Evolutionary conservation across 2,329 filamentous ascomycete species (phyloP).

Genomic region (Scytalidium sp.): DNA sequence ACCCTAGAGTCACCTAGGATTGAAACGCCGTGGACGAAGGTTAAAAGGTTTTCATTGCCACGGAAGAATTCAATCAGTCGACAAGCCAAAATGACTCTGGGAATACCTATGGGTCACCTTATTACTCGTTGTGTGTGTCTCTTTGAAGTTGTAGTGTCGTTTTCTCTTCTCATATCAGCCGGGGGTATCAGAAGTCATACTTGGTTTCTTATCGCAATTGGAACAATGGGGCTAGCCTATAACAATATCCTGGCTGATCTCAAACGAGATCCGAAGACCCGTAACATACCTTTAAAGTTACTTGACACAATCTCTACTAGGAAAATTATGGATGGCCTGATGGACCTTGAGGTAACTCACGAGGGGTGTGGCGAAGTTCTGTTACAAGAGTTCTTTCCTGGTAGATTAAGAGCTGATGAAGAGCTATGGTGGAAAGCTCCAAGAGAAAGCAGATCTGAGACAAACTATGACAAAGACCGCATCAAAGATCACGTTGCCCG

Average conservation of each 20-base stretch:
- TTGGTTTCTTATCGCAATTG: conserved; percentile 39
- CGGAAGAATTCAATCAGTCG: no score
- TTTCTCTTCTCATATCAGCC: conserved; percentile 37
- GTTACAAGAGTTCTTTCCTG: conserved; percentile 8
- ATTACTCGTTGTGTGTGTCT: conserved; percentile 11
- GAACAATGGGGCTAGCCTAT: conserved; percentile 37
- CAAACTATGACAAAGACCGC: no score
- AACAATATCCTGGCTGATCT: conserved; percentile 34
- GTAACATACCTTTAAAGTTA: conserved; percentile 9
- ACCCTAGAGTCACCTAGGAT: neutral
- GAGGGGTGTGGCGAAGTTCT: neutral
- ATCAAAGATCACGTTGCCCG: no score
- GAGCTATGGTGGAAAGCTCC: no score
- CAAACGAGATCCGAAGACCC: conserved; percentile 24
- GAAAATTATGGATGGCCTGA: conserved; percentile 9
- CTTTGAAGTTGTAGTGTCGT: conserved; percentile 33
- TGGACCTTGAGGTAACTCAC: conserved; percentile 7
- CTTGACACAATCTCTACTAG: neutral
- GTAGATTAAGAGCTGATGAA: neutral
- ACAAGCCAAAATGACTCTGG: no score
- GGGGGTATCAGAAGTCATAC: conserved; percentile 32
- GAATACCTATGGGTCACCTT: neutral
- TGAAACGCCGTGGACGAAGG: conserved; percentile 14
- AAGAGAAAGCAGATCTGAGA: no score
- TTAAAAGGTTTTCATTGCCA: conserved; percentile 7